Base-by-base conservation (phyloP, 225 moss, liverwort and hornwort genomes). In the Bryum argenteum region DNA sequence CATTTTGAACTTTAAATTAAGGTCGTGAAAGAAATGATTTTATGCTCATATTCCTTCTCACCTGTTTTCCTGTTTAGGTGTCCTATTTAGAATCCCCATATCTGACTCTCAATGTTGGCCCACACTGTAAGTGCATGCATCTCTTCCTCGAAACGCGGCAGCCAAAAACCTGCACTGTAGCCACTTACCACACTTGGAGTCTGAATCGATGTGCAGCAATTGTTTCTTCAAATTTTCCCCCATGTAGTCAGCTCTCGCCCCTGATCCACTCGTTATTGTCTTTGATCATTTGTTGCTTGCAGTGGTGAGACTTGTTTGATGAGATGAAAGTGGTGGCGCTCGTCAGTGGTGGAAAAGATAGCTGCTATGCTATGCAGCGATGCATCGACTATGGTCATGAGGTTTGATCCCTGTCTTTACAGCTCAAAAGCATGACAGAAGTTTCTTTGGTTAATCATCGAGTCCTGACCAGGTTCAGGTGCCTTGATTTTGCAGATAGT, bases 321-420 rank as follows among this genome's bases (percentile, higher is more conserved):
- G 9, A 71, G 82, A 95, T 95, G 95, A 95, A 92, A 67, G 95
- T 95, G 76, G 92, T 91, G 67, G 95, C 89, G 10, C 89, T 95
- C 53, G 88, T 95, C 53, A 92, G 88, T 73, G 95, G 95, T 51
- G 89, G 89, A 66, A 95, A 95, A 65, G 95, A 95, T 19, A 92
- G 95, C 83, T 91, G 92, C 84, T 89, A 90, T 75, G 92, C 92
- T 3, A 91, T 92, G 89, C 90, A 92, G 75, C 89, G 89, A 0
- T 95, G 92, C 71, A 76, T 84, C 62, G 83, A 85, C 17, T 79
- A 86, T 41, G 95, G 95, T n/a, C 95, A 95, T 19, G 90, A 95
- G 88, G 95, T 69, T 64, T 12, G 59, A 69, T 77, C 19, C 1
- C 13, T 16, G 14, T 0, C 33, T 5, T 33, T 6, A 33, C 33